Evolutionary conservation across 2,329 filamentous ascomycete species (phyloP).

Genomic region (Apiospora koreana): DNA sequence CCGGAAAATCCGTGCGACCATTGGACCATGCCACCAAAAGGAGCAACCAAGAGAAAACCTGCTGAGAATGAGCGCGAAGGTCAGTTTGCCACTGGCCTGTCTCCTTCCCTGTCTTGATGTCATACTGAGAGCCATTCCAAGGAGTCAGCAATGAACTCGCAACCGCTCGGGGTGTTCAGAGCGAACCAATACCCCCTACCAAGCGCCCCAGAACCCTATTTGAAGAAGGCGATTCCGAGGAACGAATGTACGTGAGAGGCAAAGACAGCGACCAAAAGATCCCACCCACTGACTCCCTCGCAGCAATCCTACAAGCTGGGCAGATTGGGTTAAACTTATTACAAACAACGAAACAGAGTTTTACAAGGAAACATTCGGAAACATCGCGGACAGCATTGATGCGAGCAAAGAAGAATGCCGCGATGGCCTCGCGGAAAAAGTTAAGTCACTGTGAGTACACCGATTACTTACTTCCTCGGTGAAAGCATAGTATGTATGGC

Average conservation of each 20-base stretch:
- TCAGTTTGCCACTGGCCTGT: not conserved
- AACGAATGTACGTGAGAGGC: not conserved
- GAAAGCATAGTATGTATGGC: not conserved
- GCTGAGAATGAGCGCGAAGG: not conserved
- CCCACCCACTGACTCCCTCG: not conserved
- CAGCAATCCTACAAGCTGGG: not conserved
- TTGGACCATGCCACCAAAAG: not conserved
- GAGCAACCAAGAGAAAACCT: not conserved
- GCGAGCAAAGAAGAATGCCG: not conserved
- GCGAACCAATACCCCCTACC: not conserved
- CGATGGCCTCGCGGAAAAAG: not conserved
- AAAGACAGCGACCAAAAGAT: not conserved
- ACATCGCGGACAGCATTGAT: not conserved
- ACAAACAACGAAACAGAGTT: not conserved
- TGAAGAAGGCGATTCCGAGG: not conserved
- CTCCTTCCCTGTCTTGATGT: not conserved
- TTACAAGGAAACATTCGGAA: not conserved
- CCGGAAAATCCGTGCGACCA: not conserved
- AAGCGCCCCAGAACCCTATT: not conserved
- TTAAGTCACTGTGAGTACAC: not conserved
- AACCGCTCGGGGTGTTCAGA: not conserved
- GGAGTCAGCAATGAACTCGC: not conserved
- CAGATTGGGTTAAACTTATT: not conserved
- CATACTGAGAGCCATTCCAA: not conserved
- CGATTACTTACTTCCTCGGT: not conserved